Conservation (phyloP, 805 yeast species). For the Schwanniomyces occidentalis region DNA sequence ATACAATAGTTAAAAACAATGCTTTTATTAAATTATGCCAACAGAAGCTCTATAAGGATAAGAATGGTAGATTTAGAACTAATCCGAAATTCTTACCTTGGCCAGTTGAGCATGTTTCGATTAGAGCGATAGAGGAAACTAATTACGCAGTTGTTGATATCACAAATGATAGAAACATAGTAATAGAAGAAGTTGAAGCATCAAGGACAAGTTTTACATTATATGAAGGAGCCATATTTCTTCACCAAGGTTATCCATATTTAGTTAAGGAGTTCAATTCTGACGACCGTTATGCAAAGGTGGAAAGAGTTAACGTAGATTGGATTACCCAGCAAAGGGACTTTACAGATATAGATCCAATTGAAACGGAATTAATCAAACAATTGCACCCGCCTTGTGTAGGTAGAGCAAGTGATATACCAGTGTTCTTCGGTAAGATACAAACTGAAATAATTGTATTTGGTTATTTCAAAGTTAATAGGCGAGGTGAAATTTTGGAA, state of each 20-base stretch:
- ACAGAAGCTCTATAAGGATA: conserved; percentile 36
- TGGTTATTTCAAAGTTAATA: conserved; percentile 88
- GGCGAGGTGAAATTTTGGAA: conserved; percentile 77
- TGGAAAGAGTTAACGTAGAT: conserved; percentile 85
- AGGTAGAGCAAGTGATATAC: conserved; percentile 38
- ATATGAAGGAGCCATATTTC: conserved; percentile 88
- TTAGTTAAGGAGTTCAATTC: conserved; percentile 81
- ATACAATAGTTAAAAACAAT: conserved; percentile 12
- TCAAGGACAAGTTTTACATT: conserved; percentile 86
- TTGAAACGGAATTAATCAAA: conserved; percentile 63
- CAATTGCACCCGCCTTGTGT: conserved; percentile 44
- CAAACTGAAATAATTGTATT: conserved; percentile 75
- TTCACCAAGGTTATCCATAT: conserved; percentile 92
- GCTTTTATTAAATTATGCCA: conserved; percentile 32
- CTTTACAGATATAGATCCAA: conserved; percentile 89
- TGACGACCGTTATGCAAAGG: conserved; percentile 79
- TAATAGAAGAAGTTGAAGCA: conserved; percentile 88
- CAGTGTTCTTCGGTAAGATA: conserved; percentile 76
- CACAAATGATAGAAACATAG: conserved; percentile 70
- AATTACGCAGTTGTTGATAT: conserved; percentile 87
- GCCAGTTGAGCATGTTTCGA: conserved; percentile 75
- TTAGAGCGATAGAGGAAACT: conserved; percentile 82
- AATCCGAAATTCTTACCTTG: conserved; percentile 65
- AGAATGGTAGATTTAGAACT: conserved; percentile 30
- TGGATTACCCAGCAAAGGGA: conserved; percentile 94